phyloP scores from a whole-genome alignment of 805 yeast genomes.

The Ogataea ramenticola region DNA sequence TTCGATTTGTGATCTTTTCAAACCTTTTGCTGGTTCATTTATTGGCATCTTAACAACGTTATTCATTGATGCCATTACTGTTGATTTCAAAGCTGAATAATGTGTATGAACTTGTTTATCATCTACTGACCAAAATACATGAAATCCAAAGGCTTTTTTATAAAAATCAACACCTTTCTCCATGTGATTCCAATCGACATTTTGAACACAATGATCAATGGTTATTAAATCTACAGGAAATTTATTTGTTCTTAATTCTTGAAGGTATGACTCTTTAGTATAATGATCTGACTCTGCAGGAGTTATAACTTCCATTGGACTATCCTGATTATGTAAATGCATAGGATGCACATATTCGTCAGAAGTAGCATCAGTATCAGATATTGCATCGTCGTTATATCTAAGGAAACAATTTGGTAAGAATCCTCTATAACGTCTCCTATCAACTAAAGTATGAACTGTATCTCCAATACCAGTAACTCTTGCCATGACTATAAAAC shows the following conservation, averaged over 20 bases:
- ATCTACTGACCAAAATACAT: conserved; percentile 79
- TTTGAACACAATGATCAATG: conserved; percentile 80
- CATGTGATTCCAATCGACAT: conserved; percentile 66
- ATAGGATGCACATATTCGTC: no score
- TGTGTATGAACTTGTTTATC: conserved; percentile 68
- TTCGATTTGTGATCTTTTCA: conserved; percentile 67
- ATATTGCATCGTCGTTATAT: conserved; percentile 1
- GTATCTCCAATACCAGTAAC: conserved; percentile 54
- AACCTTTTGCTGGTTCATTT: conserved; percentile 74
- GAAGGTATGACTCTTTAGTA: no score
- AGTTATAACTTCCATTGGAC: no score
- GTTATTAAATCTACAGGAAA: conserved; percentile 27
- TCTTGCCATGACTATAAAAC: conserved; percentile 46
- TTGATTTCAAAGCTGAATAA: conserved; percentile 61
- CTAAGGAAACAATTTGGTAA: conserved; percentile 16
- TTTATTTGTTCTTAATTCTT: no score
- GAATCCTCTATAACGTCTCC: conserved; percentile 19
- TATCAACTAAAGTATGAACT: conserved; percentile 60
- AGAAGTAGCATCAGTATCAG: no score
- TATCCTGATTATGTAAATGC: no score
- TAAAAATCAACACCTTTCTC: conserved; percentile 50
- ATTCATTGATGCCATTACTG: conserved; percentile 67
- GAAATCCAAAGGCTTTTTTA: conserved; percentile 61
- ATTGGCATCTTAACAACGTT: conserved; percentile 72
- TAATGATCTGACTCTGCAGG: no score